phyloP scores from a whole-genome alignment of 176 grass and related monocot species.

The Aegilops tauschii region DNA sequence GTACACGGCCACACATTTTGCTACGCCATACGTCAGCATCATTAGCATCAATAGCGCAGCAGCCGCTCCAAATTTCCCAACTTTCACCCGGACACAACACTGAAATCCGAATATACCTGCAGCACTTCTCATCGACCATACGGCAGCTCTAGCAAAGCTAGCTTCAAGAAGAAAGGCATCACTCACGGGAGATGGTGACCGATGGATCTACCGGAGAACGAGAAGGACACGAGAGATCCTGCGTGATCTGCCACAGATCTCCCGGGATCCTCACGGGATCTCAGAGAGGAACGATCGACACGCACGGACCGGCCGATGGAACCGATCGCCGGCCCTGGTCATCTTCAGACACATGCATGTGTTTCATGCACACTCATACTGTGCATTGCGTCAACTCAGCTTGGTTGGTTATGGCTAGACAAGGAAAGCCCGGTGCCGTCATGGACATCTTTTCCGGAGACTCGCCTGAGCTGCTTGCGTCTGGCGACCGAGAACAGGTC shows the following conservation, averaged over 20 bases:
- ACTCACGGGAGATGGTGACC: background rate
- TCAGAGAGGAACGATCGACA: background rate
- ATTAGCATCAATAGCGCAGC: background rate
- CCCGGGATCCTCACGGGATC: slow-evolving; percentile 10
- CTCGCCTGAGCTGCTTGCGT: background rate
- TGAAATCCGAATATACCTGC: no score
- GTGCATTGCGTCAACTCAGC: background rate
- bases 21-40: background rate
- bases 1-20: no score
- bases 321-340: slow-evolving; percentile 11
- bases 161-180: background rate
- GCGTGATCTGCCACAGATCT: background rate
- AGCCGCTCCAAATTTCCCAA: background rate
- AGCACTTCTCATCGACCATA: no score
- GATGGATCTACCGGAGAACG: background rate
- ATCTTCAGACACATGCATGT: background rate
- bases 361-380: background rate
- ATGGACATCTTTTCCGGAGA: background rate
- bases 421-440: background rate
- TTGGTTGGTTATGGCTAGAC: background rate
- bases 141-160: background rate
- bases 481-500: background rate
- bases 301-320: background rate
- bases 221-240: background rate
- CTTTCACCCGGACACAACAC: no score